Conservation (phyloP, 164 flowering plant species). For the Amborella trichopoda region DNA sequence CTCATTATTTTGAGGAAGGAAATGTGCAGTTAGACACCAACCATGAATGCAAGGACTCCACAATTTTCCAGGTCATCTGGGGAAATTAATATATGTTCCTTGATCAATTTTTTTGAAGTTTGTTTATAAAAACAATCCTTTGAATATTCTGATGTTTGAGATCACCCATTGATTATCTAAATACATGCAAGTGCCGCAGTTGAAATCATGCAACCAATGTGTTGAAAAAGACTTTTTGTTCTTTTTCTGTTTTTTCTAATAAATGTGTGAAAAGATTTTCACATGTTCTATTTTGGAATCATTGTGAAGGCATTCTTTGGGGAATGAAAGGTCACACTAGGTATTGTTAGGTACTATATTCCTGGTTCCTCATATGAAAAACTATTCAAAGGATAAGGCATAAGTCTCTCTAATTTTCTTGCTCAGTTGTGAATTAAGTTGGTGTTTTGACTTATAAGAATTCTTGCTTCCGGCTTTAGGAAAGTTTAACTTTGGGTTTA, state of each 20-base stretch:
- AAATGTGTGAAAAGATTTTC: too few relatives aligned
- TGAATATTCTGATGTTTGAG: too few relatives aligned
- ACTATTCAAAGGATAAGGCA: not conserved
- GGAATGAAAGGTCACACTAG: too few relatives aligned
- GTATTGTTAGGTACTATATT: not conserved
- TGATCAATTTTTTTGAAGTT: not conserved
- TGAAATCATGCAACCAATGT: too few relatives aligned
- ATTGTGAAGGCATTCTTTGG: too few relatives aligned
- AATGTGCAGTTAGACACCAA: slow-evolving; percentile 92
- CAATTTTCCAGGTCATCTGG: slow-evolving; percentile 61
- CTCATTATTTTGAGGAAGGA: slow-evolving; percentile 98
- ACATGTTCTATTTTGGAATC: too few relatives aligned
- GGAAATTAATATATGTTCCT: not conserved
- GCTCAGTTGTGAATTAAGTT: not conserved
- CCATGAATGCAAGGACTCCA: slow-evolving; percentile 77
- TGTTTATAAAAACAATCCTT: too few relatives aligned
- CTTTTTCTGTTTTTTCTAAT: too few relatives aligned
- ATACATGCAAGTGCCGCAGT: too few relatives aligned
- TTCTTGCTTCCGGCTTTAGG: not conserved
- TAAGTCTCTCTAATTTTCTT: not conserved
- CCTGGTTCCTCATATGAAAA: not conserved
- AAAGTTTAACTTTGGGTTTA: not conserved
- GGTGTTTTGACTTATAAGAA: not conserved
- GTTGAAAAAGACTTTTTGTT: too few relatives aligned
- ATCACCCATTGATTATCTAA: too few relatives aligned